Base-by-base conservation (phyloP, 192 early-diverging fungal species). In the Mortierella hygrophila region DNA sequence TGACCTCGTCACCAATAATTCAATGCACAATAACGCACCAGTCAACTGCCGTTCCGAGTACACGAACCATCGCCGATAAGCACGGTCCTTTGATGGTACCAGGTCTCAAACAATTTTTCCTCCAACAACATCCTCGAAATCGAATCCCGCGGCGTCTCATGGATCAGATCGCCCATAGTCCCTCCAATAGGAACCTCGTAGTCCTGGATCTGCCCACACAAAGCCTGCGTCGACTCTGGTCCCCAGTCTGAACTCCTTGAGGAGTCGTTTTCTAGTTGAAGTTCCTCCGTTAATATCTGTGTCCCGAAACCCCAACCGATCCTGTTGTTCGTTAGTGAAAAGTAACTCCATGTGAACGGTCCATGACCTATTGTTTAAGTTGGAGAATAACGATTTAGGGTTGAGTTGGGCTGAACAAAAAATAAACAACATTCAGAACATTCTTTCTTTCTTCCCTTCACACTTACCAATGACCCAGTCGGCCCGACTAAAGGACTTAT, bases 51-150 rank as follows among this genome's bases (percentile, higher is more conserved):
- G 52, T 7, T 57, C n/a, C 55, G 9, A 26, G 5, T 26, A 7
- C 41, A 46, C 76, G 35, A 68, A 77, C 76, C 76, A 47, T 77
- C 76, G 40, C 76, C 76, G 21, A 77, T 21, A 1, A 77, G 76
- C 18, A 77, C 76, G 0, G 76, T 77, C 9, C 76, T 8, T 44
- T 40, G 41, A 8, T 20, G 26, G 32, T 77, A 77, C 76, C 76
- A 77, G 23, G 76, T 77, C 68, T 77, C 76, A 47, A 77, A 77
- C 63, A 77, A 18, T 46, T 77, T 77, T 18, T 69, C 76, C 68
- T 77, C 76, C 76, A 77, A 26, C 55, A 63, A 11, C 18, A 75
- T 55, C 37, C 57, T 57, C 7, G 35, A 41, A 9, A 75, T 75
- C 2, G 57, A 41, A 26, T 75, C 74, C 40, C 38, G 40, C 9